Conservation (phyloP, 352 stramenopile genomes). For the Blastocystis sp. region DNA sequence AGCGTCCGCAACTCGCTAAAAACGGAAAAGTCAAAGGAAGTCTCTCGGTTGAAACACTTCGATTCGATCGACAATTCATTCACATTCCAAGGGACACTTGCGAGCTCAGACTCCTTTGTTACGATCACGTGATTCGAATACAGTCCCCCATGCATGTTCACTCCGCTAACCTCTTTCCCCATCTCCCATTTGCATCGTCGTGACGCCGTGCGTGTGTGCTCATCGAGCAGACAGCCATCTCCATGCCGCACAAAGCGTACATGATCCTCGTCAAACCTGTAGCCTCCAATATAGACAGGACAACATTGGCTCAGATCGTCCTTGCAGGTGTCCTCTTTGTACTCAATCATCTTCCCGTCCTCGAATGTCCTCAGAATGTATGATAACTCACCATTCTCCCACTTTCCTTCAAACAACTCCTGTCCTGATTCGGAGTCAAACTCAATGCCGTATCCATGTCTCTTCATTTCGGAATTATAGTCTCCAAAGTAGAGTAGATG, state of each 20-base stretch:
- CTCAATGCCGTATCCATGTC: not conserved
- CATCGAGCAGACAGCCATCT: not conserved
- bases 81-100: not conserved
- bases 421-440: not conserved
- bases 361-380: not conserved
- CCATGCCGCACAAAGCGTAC: not conserved
- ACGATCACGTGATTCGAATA: not conserved
- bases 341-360: not conserved
- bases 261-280: not conserved
- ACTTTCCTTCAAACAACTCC: not conserved
- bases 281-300: not conserved
- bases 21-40: not conserved
- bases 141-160: not conserved
- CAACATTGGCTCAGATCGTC: not conserved
- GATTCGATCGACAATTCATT: not conserved
- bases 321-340: not conserved
- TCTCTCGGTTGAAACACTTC: not conserved
- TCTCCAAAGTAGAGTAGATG: not conserved
- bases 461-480: not conserved
- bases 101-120: not conserved
- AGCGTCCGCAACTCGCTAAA: not conserved
- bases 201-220: not conserved
- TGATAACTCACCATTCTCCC: not conserved
- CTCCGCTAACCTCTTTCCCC: not conserved
- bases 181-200: not conserved